phyloP scores from a whole-genome alignment of 2,329 filamentous ascomycete genomes.

The Elsinoe fawcettii region DNA sequence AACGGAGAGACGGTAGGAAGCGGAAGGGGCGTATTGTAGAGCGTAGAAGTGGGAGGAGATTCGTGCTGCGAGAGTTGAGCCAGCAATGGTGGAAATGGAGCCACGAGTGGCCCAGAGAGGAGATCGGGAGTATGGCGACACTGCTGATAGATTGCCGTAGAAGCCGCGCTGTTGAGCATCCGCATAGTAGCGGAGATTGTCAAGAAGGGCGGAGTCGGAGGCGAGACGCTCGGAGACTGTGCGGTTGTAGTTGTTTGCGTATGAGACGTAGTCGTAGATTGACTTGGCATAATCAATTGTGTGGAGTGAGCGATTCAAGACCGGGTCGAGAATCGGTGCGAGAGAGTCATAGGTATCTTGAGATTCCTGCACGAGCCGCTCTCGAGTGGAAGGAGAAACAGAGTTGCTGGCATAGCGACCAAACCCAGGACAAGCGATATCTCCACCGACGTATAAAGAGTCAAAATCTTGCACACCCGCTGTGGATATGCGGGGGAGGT shows the following conservation, averaged over 20 bases:
- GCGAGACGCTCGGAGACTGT: conserved; percentile 28
- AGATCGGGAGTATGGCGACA: conserved; percentile 24
- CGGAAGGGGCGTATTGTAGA: conserved; percentile 25
- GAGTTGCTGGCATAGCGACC: conserved; percentile 36
- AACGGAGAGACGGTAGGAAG: conserved; percentile 27
- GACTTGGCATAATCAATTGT: conserved; percentile 46
- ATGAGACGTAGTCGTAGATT: conserved; percentile 51
- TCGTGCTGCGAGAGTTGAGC: conserved; percentile 30
- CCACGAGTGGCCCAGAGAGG: conserved; percentile 23
- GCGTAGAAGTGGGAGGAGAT: conserved; percentile 29
- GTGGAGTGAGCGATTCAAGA: conserved; percentile 34
- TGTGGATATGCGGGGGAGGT: conserved; percentile 47
- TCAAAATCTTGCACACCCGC: conserved; percentile 40
- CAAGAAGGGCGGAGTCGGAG: conserved; percentile 26
- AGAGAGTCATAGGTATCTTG: conserved; percentile 44
- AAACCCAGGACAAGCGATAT: conserved; percentile 25
- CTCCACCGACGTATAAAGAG: conserved; percentile 44
- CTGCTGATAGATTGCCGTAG: conserved; percentile 38
- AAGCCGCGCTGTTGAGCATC: conserved; percentile 39
- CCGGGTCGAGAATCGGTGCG: conserved; percentile 35
- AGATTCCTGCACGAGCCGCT: conserved; percentile 35
- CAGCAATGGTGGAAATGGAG: conserved; percentile 33
- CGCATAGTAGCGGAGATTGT: conserved; percentile 37
- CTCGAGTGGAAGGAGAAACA: conserved; percentile 30
- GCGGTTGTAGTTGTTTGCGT: conserved; percentile 46